A percentile compares a stretch with the other conserved stretches of the same genome.
Conservation (phyloP, 2,329 filamentous ascomycete genomes). For the Beauveria brongniartii region DNA sequence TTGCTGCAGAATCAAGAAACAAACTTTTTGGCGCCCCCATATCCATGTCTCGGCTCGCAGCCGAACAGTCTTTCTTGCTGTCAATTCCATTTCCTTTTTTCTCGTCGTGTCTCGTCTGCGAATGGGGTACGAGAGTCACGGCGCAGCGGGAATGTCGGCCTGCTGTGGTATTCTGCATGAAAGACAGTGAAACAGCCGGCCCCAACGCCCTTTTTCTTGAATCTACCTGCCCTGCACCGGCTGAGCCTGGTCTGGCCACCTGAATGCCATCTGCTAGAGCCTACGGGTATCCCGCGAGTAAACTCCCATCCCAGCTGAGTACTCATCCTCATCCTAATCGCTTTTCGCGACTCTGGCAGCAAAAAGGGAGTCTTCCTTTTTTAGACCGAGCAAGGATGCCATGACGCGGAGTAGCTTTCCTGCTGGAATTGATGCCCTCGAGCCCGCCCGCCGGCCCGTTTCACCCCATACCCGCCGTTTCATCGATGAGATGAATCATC, state of each 20-base stretch:
- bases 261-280: not conserved
- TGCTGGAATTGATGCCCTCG: not conserved
- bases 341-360: not conserved
- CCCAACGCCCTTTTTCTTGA: not conserved
- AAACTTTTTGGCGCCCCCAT: not conserved
- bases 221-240: not conserved
- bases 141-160: not conserved
- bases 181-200: not conserved
- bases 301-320: not conserved
- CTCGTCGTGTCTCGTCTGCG: not conserved
- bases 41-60: not conserved
- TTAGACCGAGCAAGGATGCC: not conserved
- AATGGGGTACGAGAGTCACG: not conserved
- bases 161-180: not conserved
- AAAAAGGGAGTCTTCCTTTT: not conserved
- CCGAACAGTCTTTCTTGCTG: not conserved
- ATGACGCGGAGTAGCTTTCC: not conserved
- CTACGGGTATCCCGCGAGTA: not conserved
- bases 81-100: not conserved
- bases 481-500: conserved; percentile 34
- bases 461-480: conserved; percentile 19
- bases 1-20: not conserved
- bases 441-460: conserved; percentile 13
- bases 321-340: not conserved
- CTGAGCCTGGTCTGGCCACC: not conserved